A percentile compares a stretch with the other conserved stretches of the same genome.
phyloP scores from a whole-genome alignment of 768 basidiomycete species.

The Russula ochroleuca region DNA sequence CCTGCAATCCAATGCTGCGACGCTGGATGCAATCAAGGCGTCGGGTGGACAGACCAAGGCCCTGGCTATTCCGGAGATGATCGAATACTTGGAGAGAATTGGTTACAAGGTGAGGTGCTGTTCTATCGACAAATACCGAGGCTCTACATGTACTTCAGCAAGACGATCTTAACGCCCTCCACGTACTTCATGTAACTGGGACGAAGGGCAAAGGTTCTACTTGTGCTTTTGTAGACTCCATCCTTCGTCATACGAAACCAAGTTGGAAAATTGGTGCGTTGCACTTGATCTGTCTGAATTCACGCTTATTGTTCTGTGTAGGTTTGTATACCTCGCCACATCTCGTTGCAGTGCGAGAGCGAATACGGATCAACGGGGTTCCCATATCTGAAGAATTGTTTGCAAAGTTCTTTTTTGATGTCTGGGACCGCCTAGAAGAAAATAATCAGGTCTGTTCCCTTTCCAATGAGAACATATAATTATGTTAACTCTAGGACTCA shows the following conservation, averaged over 20 bases:
- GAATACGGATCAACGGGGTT: conserved; percentile 87
- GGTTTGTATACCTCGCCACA: conserved; percentile 97
- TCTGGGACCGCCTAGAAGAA: conserved; percentile 79
- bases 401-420: conserved; percentile 89
- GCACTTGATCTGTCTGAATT: not conserved
- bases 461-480: conserved; percentile 5
- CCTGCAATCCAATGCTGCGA: conserved; percentile 91
- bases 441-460: conserved; percentile 52
- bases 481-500: conserved; percentile 27
- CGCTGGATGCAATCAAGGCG: conserved; percentile 76
- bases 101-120: conserved; percentile 68
- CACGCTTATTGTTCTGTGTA: conserved; percentile 32
- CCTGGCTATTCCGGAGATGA: conserved; percentile 80
- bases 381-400: conserved; percentile 88
- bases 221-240: conserved; percentile 85
- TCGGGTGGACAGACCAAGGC: conserved; percentile 55
- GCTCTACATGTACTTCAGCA: conserved; percentile 45
- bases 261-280: conserved; percentile 74
- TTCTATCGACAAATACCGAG: conserved; percentile 24
- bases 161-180: conserved; percentile 76
- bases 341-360: conserved; percentile 90
- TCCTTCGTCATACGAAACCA: conserved; percentile 71
- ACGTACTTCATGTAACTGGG: conserved; percentile 94
- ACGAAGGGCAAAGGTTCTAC: conserved; percentile 99
- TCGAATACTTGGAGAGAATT: conserved; percentile 82